Conservation (phyloP, 306 rosid species). For the Cucurbita maxima region DNA sequence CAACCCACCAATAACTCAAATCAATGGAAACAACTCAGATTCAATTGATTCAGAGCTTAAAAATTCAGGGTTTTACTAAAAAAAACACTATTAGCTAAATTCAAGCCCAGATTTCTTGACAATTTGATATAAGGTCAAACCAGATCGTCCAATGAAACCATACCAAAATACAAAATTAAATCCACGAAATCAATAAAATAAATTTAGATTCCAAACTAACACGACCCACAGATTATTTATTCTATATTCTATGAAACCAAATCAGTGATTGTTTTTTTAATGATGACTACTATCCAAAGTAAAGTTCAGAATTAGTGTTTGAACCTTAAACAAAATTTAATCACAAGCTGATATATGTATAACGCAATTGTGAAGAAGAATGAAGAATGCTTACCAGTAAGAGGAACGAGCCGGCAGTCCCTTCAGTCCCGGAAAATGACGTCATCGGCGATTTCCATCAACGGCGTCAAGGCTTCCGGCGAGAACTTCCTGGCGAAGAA, state of each 20-base stretch:
- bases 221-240: background rate
- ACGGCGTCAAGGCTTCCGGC: constrained; percentile 26
- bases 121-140: background rate
- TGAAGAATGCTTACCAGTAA: background rate
- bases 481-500: constrained; percentile 56
- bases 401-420: background rate
- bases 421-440: constrained; percentile 42
- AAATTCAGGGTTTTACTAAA: background rate
- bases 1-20: background rate
- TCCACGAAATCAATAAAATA: background rate
- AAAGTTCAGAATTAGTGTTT: background rate
- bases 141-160: background rate
- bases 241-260: background rate
- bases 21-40: background rate
- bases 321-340: background rate
- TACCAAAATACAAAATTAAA: background rate
- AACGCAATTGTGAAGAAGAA: background rate
- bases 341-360: background rate
- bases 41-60: background rate
- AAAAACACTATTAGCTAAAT: background rate
- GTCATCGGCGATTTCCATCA: constrained; percentile 38
- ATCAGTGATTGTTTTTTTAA: background rate
- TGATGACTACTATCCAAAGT: background rate
- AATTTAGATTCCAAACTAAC: background rate
- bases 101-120: background rate